Base-by-base conservation (phyloP, 1,284 basidiomycete genomes). In the Tilletia caries region DNA sequence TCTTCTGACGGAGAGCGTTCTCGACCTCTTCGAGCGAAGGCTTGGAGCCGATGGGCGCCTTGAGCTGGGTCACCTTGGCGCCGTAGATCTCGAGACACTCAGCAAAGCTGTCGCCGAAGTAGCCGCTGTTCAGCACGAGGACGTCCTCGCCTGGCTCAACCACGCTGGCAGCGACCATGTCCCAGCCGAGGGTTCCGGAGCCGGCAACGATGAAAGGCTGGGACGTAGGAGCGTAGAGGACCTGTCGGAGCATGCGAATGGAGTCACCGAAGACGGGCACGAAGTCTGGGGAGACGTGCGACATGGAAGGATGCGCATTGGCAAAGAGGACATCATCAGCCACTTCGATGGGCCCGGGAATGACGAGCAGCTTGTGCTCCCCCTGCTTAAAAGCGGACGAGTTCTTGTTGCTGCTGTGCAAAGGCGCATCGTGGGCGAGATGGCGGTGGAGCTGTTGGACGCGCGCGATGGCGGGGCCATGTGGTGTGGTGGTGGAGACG, bases 151-250 rank as follows among this genome's bases (percentile, higher is more conserved):
- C 91, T 1, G 88, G 87, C 84, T 88, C 87, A 29, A 95, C 86
- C 60, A 96, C 87, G 84, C 97, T 96, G 33, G 91, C 88, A 0
- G 90, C 89, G 48, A 92, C 90, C 67, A 32, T 66, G 25, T 43
- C 86, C 93, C 95, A 96, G 41, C 95, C 95, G 46, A 98, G 86
- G 2, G 95, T 98, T n/a, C 95, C 95, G 65, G 90, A 92, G 1
- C 95, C 95, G 34, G 93, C 89, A 68, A 96, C 91, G 76, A 97
- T 86, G 86, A 98, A 92, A 68, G 27, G 78, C 77, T 62, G 79
- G 76, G 73, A 80, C 76, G 69, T 85, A 89, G 84, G 89, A 89
- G 58, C 96, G 85, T 75, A 73, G 44, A 76, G 73, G 65, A 83
- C 82, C 69, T 82, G 88, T 87, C 91, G 87, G 27, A 92, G 90